These are phyloP conservation scores for Colletotrichum australisinense DNA, from an alignment of 2,329 filamentous ascomycete species.

Conservation along the genomic window DNA sequence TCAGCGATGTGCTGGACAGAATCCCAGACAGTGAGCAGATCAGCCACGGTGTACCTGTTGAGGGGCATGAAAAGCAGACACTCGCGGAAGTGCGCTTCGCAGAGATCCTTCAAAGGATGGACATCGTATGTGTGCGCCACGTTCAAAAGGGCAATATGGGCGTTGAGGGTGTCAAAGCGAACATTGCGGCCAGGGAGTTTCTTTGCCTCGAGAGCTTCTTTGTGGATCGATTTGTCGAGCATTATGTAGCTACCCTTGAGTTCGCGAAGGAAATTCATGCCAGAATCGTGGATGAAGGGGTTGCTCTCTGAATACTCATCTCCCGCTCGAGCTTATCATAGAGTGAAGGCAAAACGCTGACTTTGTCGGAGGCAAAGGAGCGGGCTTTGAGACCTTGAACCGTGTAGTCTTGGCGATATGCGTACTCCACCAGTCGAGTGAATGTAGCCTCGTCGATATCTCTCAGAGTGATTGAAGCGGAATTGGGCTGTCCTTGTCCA, in stretches of 20 bases:
- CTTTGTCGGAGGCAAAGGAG: background rate
- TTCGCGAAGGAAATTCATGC: background rate
- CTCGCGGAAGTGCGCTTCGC: background rate
- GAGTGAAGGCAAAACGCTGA: background rate
- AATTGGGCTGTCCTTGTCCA: background rate
- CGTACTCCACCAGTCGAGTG: background rate
- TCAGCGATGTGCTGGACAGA: background rate
- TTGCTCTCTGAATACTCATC: background rate
- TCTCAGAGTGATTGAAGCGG: background rate
- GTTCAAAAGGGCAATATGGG: background rate
- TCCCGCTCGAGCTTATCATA: background rate
- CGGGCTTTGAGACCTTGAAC: background rate
- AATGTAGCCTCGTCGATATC: background rate
- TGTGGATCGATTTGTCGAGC: too few relatives aligned
- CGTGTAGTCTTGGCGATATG: background rate
- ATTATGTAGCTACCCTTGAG: too few relatives aligned
- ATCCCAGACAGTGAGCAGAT: background rate
- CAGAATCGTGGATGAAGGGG: background rate
- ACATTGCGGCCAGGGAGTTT: background rate
- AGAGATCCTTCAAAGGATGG: background rate
- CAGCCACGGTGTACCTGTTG: background rate
- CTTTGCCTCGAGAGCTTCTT: background rate
- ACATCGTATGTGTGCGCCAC: background rate
- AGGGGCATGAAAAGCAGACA: background rate
- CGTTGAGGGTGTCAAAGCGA: background rate